Evolutionary conservation across 2,329 filamentous ascomycete species (phyloP), one percentile per base, ranked within the genome.

Genomic region (Coniella vitis): DNA sequence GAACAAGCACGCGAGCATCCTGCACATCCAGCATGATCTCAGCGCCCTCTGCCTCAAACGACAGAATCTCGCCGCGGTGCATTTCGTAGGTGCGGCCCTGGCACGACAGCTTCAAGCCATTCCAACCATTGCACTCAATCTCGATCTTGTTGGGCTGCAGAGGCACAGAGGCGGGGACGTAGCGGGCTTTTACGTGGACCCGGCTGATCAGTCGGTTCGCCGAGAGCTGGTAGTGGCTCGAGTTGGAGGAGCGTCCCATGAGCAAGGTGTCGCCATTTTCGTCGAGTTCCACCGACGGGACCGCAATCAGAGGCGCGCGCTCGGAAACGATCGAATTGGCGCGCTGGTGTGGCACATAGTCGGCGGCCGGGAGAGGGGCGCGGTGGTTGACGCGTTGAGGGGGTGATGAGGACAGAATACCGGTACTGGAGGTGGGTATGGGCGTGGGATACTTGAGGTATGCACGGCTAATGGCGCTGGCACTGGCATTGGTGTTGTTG

Each of bases 21-120:
- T 95, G 89, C 37, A 97, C 90, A 65, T 97, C 90, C 55, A 98
- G 72, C 82, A 98, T 94, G 65, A 98, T 90, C 60, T 95, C 90
- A 16, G 83, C 83, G 56, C 84, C 81, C 62, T 90, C 87, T 25
- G 90, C 90, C 68, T 95, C 88, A 50, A 90, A 95, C 40, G 84
- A 86, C 67, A 96, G 97, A 43, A 81, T 86, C 63, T 95, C 90
- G 16, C 87, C 89, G 70, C 95, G 96, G 55, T 74, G 76, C 60
- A 98, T 69, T 57, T 95, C 88, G 74, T 87, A 91, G 3, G 88
- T 86, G 57, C 84, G 83, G 49, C 89, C 89, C 67, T 91, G 86
- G 71, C 89, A 96, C 69, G 95, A 90, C 57, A 98, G 70, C 71
- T 89, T 95, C 56, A 93, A 75, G 14, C 93, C 93, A 65, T 98